phyloP scores from a whole-genome alignment of 345 rosid species.

The Ceriops zippeliana region DNA sequence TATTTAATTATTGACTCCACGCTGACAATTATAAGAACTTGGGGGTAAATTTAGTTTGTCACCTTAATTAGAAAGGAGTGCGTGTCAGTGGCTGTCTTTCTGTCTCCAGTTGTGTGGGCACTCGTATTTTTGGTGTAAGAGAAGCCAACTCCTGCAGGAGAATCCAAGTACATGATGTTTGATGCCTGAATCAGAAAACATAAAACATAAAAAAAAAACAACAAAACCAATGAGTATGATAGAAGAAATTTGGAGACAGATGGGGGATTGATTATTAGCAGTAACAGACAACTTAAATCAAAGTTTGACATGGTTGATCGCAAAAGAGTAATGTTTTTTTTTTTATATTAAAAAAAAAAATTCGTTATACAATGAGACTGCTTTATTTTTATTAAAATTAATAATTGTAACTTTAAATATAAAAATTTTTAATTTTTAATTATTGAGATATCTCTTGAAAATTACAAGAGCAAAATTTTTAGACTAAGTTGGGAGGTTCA shows the following conservation, averaged over 20 bases:
- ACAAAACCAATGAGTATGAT: background rate
- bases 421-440: no score
- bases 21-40: background rate
- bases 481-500: no score
- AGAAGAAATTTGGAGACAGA: background rate
- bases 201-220: no score
- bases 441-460: no score
- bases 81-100: constrained; percentile 41
- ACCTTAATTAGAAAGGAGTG: constrained; percentile 56
- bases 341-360: no score
- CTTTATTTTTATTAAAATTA: no score
- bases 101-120: constrained; percentile 38
- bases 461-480: no score
- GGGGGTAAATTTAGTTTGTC: background rate
- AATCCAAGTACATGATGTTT: constrained; percentile 53
- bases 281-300: background rate
- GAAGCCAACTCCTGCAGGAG: constrained; percentile 56
- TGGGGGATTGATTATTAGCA: background rate
- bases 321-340: no score
- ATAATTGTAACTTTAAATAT: no score
- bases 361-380: no score
- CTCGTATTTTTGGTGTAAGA: constrained; percentile 39
- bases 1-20: background rate
- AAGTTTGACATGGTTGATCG: no score
- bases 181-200: constrained; percentile 38